Evolutionary conservation across 2,329 filamentous ascomycete species (phyloP).

Genomic region (Aspergillus tamarii): DNA sequence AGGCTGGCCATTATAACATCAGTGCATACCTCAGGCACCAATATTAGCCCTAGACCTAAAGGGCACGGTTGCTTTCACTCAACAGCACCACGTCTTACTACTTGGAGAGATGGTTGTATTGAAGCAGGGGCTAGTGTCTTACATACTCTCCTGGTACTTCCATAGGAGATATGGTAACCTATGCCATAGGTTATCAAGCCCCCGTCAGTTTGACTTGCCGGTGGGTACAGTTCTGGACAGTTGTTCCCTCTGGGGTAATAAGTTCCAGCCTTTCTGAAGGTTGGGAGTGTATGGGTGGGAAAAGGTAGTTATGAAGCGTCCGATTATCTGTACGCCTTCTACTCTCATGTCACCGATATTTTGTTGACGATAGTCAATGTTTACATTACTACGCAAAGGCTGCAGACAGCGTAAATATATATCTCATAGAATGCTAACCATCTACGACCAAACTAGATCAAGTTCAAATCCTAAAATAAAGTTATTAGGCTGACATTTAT

Average conservation of each 20-base stretch:
- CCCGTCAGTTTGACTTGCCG: no score
- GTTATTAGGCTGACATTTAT: neutral
- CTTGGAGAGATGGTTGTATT: neutral
- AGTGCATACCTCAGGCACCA: neutral
- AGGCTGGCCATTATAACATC: neutral
- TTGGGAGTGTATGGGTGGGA: no score
- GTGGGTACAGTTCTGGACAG: no score
- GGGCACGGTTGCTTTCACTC: fast-evolving
- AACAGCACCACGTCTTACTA: neutral
- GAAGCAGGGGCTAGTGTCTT: neutral
- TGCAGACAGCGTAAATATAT: neutral
- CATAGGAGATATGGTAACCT: neutral
- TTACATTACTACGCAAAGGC: no score
- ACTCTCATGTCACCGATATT: no score
- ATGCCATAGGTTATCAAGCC: neutral
- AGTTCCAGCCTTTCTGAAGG: no score
- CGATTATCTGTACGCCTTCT: no score
- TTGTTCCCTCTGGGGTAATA: no score
- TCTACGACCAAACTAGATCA: neutral
- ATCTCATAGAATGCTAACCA: neutral
- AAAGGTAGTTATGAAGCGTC: no score
- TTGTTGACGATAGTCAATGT: no score
- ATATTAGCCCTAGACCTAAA: neutral
- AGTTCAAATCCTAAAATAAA: neutral
- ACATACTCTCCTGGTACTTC: neutral